Conservation (phyloP, 148 eudicot species). For the Heliamphora exappendiculata region DNA sequence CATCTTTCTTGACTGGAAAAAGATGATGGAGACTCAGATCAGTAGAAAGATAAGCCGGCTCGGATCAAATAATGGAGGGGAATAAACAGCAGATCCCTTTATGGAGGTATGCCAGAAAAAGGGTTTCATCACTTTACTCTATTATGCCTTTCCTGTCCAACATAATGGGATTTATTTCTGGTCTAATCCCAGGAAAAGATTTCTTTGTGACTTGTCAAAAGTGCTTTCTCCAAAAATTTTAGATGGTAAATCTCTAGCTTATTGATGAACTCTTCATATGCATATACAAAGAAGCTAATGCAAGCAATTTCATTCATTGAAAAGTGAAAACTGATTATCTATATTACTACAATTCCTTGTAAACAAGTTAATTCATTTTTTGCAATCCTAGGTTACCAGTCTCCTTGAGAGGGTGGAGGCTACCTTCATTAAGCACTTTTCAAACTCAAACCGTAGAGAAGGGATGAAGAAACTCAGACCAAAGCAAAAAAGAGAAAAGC, state of each 20-base stretch:
- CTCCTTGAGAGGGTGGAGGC: constrained; percentile 62
- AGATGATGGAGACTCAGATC: no score
- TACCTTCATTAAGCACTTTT: constrained; percentile 60
- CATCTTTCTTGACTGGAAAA: no score
- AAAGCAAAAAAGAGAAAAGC: constrained; percentile 47
- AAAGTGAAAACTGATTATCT: not conserved
- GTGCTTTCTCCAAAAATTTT: not conserved
- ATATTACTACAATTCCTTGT: not conserved
- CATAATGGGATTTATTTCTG: not conserved
- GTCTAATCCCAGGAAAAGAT: not conserved
- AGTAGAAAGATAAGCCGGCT: no score
- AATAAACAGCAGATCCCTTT: no score
- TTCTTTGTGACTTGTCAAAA: not conserved
- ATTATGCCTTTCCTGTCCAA: not conserved
- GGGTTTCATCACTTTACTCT: not conserved
- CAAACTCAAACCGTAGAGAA: constrained; percentile 56
- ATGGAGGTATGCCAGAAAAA: no score
- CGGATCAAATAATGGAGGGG: no score
- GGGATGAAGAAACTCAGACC: constrained; percentile 72
- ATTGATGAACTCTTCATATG: not conserved
- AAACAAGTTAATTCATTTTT: not conserved
- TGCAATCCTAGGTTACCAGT: constrained; percentile 36
- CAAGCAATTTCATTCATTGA: not conserved
- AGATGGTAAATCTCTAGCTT: not conserved
- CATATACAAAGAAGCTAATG: not conserved